Base-by-base conservation (phyloP, 306 rosid species). In the Ziziphus jujuba region DNA sequence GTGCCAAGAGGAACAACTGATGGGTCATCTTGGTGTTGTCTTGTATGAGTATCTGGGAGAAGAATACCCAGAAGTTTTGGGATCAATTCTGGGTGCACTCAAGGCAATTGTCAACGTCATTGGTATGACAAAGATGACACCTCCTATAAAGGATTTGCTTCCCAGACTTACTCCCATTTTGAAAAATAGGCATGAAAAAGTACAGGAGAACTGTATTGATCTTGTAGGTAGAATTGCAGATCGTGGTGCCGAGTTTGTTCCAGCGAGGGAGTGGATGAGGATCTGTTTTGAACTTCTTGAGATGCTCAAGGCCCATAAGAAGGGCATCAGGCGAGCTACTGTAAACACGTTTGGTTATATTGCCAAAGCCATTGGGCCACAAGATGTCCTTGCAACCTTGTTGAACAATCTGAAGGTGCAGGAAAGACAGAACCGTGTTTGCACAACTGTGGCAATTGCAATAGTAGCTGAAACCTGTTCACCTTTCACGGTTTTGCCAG, bases 71-170 rank as follows among this genome's bases (percentile, higher is more conserved):
- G 98, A 92, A 76, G 98, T 92, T 65, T 75, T 92, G 13, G 98
- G 98, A 52, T 92, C 96, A 16, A 92, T 92, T 74, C 77, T 92
- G 63, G 98, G 98, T 72, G 96, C 98, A 50, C 87, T 92, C 13
- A 92, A 92, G 78, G 95, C 98, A 10, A 92, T 92, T 81, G 98
- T 92, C 72, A 92, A 92, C 66, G 98, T 92, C 61, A 92, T 92
- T 34, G 98, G 98, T 74, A 92, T 92, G 98, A 92, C 95, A 2
- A 92, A 92, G 95, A 92, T 92, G 98, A 89, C 98, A 14, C 98
- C 98, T 24, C 98, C 98, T 24, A 92, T 92, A 24, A 92, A 92
- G 77, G 96, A 92, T 72, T 67, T 92, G 86, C 98, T 92, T 68
- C 98, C 98, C 28, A 83, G 98, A 59, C 73, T 92, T 75, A 92